A percentile compares a stretch with the other conserved stretches of the same genome.
Evolutionary conservation across 2,329 filamentous ascomycete genomes (phyloP).

Genomic region (Beauveria brongniartii): DNA sequence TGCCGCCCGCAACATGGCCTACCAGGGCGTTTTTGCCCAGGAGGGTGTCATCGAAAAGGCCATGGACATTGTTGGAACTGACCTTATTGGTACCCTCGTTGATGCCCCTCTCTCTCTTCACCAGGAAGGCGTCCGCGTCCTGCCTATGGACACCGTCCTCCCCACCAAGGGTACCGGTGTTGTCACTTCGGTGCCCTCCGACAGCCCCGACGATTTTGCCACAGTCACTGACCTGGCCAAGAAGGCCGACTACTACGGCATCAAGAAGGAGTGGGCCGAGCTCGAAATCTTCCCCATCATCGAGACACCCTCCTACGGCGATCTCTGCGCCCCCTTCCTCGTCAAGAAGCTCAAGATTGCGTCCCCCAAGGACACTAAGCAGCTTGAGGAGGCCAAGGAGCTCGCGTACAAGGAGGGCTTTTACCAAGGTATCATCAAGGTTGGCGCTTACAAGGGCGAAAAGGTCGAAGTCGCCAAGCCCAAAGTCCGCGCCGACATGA

Average conservation of each 20-base stretch:
- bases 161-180: conserved; percentile 94
- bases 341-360: conserved; percentile 94
- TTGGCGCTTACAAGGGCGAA: conserved; percentile 82
- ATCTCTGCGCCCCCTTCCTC: conserved; percentile 73
- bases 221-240: conserved; percentile 82
- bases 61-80: conserved; percentile 66
- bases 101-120: conserved; percentile 84
- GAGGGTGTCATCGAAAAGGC: conserved; percentile 70
- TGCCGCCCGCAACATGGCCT: conserved; percentile 92
- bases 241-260: conserved; percentile 93
- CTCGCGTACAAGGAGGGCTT: conserved; percentile 95
- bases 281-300: conserved; percentile 85
- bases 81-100: conserved; percentile 81
- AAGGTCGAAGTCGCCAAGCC: conserved; percentile 81
- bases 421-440: conserved; percentile 86
- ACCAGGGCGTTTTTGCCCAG: conserved; percentile 75
- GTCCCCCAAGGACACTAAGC: conserved; percentile 85
- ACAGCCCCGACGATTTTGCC: conserved; percentile 88
- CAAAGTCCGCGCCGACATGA: conserved; percentile 69
- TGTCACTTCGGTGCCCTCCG: conserved; percentile 90
- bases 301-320: conserved; percentile 77
- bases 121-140: conserved; percentile 72
- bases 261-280: conserved; percentile 94
- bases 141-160: conserved; percentile 92
- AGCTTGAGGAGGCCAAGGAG: conserved; percentile 90